Evolutionary conservation across 371 early-diverging fungal genomes (phyloP), one percentile per base, ranked within the genome.

Genomic region (Rhizomucor pusillus): DNA sequence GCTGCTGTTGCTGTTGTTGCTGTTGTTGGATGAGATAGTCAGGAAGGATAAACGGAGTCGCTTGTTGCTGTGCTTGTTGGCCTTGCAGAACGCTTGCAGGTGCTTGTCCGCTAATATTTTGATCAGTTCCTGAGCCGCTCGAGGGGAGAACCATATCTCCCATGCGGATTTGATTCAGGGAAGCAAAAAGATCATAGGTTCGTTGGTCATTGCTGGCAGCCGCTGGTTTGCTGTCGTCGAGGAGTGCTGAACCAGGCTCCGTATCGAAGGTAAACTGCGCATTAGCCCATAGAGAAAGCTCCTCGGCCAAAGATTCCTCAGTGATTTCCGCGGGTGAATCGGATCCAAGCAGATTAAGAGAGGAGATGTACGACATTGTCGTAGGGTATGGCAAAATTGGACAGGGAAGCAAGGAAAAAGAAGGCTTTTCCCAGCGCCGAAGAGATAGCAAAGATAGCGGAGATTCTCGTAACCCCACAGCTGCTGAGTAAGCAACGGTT

Each of bases 221-320:
- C 3, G 44, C 45, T 19, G 54, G 49, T 5, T 43, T 44, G 35
- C 57, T 56, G 19, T 75, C 72, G 35, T 68, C 65, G 6, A 62
- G 52, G 7, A 71, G 49, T 23, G 75, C 75, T 13, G 71, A 60
- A 20, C 72, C 72, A 35, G 81, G 80, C 13, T 71, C 62, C 43
- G 65, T 73, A 54, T 88, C 89, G 47, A 83, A 82, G 36, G 79
- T 82, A 62, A 89, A 88, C 62, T 87, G 85, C 18, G 87, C 85
- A 57, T 85, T 86, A 18, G 88, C 80, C 90, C 90, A 90, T 13
- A 86, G 46, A 22, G 73, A 60, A 18, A 77, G 57, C 29, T 77
- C 77, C 20, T 71, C 74, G 18, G 55, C 56, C 33, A 73, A 59
- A 0, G 69, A 44, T 50, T 77, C 77, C 43, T 77, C 77, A 7